Base-by-base conservation (phyloP, 1,284 basidiomycete genomes). In the Veloboletus limbatus region DNA sequence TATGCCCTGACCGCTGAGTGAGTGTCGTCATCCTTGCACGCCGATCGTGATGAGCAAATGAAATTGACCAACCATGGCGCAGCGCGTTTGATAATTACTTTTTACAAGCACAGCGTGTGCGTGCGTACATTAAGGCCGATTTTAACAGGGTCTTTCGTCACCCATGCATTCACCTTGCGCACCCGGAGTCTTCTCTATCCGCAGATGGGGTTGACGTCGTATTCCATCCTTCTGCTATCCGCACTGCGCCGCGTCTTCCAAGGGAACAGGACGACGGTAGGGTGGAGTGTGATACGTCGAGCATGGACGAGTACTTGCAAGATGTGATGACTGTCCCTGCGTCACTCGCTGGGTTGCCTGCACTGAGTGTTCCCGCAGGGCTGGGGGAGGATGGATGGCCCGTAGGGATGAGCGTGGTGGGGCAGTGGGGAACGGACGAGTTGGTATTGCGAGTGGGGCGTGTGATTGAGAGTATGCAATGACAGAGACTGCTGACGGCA, bases 61-160 rank as follows among this genome's bases (percentile, higher is more conserved):
- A 40, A 17, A 17, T 7, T 11, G 9, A 17, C 40, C 18, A 4
- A 24, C 14, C 13, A 3, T 4, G 50, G 6, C 37, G 8, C 17
- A 96, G 92, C 53, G 93, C 92, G 13, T 97, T 95, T 63, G 89
- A 98, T 69, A 97, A 97, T 63, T 97, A 96, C 66, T 98, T 94
- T 64, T 76, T 98, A 4, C 90, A 96, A 69, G 94, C 97, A 0
- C 87, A 94, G 51, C 76, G 82, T 16, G 78, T 97, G 17, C 81
- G 96, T 2, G 75, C 78, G 33, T 67, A 78, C 7, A 71, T 99
- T 42, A 78, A 81, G 52, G 58, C 75, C 4, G 94, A 97, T 58
- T 96, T 94, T 56, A 73, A 88, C 54, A 56, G 62, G 0, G 78
- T 85, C 18, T 92, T 97, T 65, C 69, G 75, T 2, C 64, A 76